Base-by-base conservation (phyloP, 2,329 filamentous ascomycete species). In the Pyrenophora teres region DNA sequence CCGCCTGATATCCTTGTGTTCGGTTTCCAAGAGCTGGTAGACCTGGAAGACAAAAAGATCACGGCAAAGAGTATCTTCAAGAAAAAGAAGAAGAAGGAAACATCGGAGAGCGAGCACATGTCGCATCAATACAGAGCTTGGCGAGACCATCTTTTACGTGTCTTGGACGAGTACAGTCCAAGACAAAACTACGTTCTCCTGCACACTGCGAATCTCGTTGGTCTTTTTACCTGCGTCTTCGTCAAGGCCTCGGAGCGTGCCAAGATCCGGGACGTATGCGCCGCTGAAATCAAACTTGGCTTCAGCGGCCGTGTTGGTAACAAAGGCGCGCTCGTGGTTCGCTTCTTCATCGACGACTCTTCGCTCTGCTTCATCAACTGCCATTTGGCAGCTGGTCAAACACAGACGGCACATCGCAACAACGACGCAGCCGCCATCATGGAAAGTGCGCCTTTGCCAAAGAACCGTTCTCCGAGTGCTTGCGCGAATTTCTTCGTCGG, bases 11-110 rank as follows among this genome's bases (percentile, higher is more conserved):
- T 99, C 42, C 77, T 97, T 2, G 84, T 97, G 0, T 99, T 99
- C 78, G 93, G 92, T 1, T 99, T 99, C 73, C 94, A 99, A 73
- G 94, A 99, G 74, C 81, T 99, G n/a, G 94, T 99, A 3, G 94
- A 99, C 68, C 80, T 99, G 6, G 94, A 99, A 72, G 90, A 99
- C 76, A 97, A 97, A 77, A 95, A 92, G 62, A 89, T 95, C 43
- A 97, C 93, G 18, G 94, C 94, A n/a, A 97, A 94, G 76, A 91
- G 90, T 48, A 86, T 97, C 62, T 87, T 97, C 70, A 94, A 86
- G 65, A 83, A 83, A 54, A 81, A 79, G 63, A 83, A 92, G 68
- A 90, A 89, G 63, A 94, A 94, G 73, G 96, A 96, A 70, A 85
- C 87, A 9, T 85, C 88, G 1, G 88, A 91, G 43, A 87, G 90